A percentile compares a stretch with the other conserved stretches of the same genome.
phyloP scores from a whole-genome alignment of 2,329 filamentous ascomycete species.

The Paraphoma chrysanthemicola region DNA sequence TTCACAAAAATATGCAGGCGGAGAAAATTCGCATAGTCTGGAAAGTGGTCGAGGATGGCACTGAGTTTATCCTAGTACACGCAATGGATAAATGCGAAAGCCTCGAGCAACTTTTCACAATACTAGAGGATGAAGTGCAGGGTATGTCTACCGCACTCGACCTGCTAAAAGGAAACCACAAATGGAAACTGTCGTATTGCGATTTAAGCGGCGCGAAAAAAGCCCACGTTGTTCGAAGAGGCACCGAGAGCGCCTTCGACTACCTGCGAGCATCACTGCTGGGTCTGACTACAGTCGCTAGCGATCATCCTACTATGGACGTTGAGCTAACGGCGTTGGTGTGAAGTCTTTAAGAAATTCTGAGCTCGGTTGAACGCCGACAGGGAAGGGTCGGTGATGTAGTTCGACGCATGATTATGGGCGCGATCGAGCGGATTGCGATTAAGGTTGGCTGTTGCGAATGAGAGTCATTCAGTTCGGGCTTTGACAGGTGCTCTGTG shows the following conservation, averaged over 20 bases:
- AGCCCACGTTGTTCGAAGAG: constrained; percentile 7
- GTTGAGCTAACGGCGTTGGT: background rate
- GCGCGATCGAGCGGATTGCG: too few species aligned
- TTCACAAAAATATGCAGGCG: background rate
- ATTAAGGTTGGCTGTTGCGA: too few species aligned
- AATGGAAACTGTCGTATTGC: constrained; percentile 16
- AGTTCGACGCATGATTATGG: too few species aligned
- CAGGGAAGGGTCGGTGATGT: too few species aligned
- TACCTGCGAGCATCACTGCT: constrained; percentile 10
- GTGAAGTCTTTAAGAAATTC: background rate
- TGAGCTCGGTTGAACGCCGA: background rate
- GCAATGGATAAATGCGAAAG: constrained; percentile 12
- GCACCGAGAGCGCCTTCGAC: constrained; percentile 14
- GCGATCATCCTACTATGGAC: background rate
- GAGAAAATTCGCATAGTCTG: constrained; percentile 11
- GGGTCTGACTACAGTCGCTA: constrained; percentile 1
- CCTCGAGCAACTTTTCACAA: constrained; percentile 8
- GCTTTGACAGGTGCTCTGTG: too few species aligned
- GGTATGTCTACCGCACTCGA: constrained; percentile 3
- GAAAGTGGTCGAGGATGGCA: constrained; percentile 8
- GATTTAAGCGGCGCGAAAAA: constrained; percentile 8
- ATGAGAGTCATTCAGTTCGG: too few species aligned
- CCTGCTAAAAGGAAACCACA: constrained; percentile 7
- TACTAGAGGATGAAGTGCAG: constrained; percentile 6
- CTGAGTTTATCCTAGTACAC: constrained; percentile 10